A percentile compares a stretch with the other conserved stretches of the same genome.
Conservation (phyloP, 768 basidiomycete genomes). For the Calocybe indica region DNA sequence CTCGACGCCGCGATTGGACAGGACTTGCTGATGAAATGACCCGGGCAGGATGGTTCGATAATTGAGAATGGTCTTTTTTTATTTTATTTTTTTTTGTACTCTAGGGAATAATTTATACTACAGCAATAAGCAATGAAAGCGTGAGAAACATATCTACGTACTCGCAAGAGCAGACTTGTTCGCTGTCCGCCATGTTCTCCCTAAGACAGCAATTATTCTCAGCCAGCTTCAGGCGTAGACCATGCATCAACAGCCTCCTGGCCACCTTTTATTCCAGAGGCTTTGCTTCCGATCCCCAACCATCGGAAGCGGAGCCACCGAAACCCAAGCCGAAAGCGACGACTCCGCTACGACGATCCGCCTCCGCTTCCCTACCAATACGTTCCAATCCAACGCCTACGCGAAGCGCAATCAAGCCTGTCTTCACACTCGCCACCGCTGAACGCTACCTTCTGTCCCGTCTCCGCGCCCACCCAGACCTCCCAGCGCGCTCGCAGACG, state of each 20-base stretch:
- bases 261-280: neutral
- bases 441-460: conserved; percentile 73
- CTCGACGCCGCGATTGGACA: conserved; percentile 53
- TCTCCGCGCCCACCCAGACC: conserved; percentile 43
- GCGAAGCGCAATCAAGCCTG: conserved; percentile 67
- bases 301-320: conserved; percentile 13
- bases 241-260: neutral
- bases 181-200: neutral
- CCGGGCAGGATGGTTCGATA: conserved; percentile 70
- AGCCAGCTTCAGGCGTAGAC: neutral
- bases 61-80: conserved; percentile 6
- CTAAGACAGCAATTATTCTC: neutral
- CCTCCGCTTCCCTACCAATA: conserved; percentile 80
- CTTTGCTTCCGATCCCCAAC: neutral
- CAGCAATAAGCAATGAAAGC: neutral
- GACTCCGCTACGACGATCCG: conserved; percentile 76
- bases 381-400: conserved; percentile 85
- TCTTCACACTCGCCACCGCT: conserved; percentile 83
- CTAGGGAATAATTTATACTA: too few relatives aligned
- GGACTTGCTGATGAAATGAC: conserved; percentile 73
- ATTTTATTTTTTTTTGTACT: neutral
- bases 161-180: neutral
- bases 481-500: conserved; percentile 49
- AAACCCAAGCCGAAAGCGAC: conserved; percentile 78
- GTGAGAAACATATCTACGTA: neutral